Base-by-base conservation (phyloP, 129 eudicot genomes). In the Lactuca sativa region DNA sequence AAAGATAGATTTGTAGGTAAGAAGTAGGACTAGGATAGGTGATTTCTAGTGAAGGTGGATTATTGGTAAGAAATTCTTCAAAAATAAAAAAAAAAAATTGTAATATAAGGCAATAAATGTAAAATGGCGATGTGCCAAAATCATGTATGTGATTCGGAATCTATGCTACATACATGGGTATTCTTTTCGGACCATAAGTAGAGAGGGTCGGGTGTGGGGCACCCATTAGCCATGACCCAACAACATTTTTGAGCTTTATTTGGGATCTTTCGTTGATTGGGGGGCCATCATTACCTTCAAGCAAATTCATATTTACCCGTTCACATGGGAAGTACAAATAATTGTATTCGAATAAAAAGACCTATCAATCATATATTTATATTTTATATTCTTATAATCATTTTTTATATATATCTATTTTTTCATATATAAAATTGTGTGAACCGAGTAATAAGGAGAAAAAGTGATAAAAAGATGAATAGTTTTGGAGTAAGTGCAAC, bases 401-500 rank as follows among this genome's bases (percentile, higher is more conserved):
- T 47, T 47, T 47, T 47, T 12, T 12, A 11, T 47, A 11, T 47
- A 12, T 11, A 47, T 47, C 5, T 47, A n/a, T 47, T 11, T 47
- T 47, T 4, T 47, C 52, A 12, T 7, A 47, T 47, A 12, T 47
- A 10, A 47, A 47, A n/a, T 53, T 16, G n/a, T 53, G 58, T 53
- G 30, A 14, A 14, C 58, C 17, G 52, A 51, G 17, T 53, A 34
- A 68, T 10, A 44, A 11, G 14, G 40, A 49, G 21, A 62, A 17
- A 37, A 63, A 4, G 54, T 16, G 53, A 63, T 9, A 62, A 70
- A 9, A 59, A 66, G 16, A 66, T 66, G 75, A 68, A 76, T 60
- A 76, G 80, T 59, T 32, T 51, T 49, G 67, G 57, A 31, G 16
- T 17, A 64, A 6, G 78, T 55, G 41, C 64, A 53, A 9, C 3